Base-by-base conservation (phyloP, 306 rosid species). In the Biancaea sappan region DNA sequence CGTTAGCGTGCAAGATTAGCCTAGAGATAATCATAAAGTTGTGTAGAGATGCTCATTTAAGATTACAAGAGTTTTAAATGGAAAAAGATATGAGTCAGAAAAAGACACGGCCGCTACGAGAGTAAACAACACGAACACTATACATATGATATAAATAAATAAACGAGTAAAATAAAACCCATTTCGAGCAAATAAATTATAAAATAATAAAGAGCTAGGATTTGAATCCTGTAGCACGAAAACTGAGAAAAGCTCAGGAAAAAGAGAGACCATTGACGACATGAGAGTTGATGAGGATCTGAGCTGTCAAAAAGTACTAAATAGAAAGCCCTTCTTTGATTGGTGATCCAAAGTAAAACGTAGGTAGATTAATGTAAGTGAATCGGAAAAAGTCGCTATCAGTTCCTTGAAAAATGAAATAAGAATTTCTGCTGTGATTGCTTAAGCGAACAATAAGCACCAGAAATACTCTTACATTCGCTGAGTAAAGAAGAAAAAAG, bases 1-100 rank as follows among this genome's bases (percentile, higher is more conserved):
- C 24, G 85, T 81, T 89, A 76, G 91, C 97, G 90, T 91, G 82
- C 79, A 75, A 54, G 84, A 76, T 58, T 82, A 84, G 66, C 69
- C 71, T 71, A 72, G 4, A 71, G 74, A 56, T 79, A 73, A 84
- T 82, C 78, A 79, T 64, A 82, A 31, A 75, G 69, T 47, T 77
- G 73, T 72, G 73, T 58, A 50, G 65, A 76, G 46, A 84, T 63
- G 79, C 89, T 75, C 44, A 66, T 51, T 38, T 70, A 67, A 41
- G 44, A 58, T 50, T 43, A 64, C 8, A 24, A 38, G 50, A 66
- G 56, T 79, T 40, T 32, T 0, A 77, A 75, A 63, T 37, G 24
- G 3, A 13, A 43, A 43, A 19, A 57, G 0, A 35, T 28, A 18
- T 16, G 53, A 54, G 66, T 64, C 50, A 56, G 89, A 88, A 44